phyloP scores from a whole-genome alignment of 2,329 filamentous ascomycete genomes.

The Clonostachys byssicola region DNA sequence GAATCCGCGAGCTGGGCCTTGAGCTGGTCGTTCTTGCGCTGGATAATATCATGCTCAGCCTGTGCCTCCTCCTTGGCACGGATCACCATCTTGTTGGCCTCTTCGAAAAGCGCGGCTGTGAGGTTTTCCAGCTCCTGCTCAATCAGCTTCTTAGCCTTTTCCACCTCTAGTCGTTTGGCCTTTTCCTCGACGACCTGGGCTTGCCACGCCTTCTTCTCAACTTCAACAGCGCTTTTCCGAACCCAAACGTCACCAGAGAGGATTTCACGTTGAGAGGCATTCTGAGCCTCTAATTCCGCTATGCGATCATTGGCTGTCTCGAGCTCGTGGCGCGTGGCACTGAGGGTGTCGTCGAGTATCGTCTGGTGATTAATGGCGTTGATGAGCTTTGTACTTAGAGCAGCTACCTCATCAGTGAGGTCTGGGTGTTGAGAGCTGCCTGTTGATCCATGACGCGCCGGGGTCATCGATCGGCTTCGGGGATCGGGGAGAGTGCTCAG shows the following conservation, averaged over 20 bases:
- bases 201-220: slow-evolving; percentile 60
- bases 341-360: slow-evolving; percentile 81
- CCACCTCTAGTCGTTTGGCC: slow-evolving; percentile 57
- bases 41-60: slow-evolving; percentile 73
- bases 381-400: slow-evolving; percentile 91
- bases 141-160: slow-evolving; percentile 81
- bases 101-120: slow-evolving; percentile 91
- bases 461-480: slow-evolving; percentile 46
- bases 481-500: slow-evolving; percentile 69
- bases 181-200: slow-evolving; percentile 61
- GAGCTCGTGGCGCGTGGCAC: slow-evolving; percentile 77
- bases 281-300: slow-evolving; percentile 58
- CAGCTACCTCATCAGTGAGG: slow-evolving; percentile 72
- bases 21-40: slow-evolving; percentile 84
- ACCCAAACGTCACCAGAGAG: slow-evolving; percentile 73
- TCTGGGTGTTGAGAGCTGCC: slow-evolving; percentile 35
- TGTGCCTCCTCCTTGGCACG: slow-evolving; percentile 82
- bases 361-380: slow-evolving; percentile 98
- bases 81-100: slow-evolving; percentile 98
- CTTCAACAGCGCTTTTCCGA: slow-evolving; percentile 68
- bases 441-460: slow-evolving; percentile 16
- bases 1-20: slow-evolving; percentile 82
- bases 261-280: slow-evolving; percentile 67
- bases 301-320: slow-evolving; percentile 68
- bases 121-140: slow-evolving; percentile 89